Evolutionary conservation across 2,329 filamentous ascomycete genomes (phyloP).

Genomic region (Fusarium secorum): DNA sequence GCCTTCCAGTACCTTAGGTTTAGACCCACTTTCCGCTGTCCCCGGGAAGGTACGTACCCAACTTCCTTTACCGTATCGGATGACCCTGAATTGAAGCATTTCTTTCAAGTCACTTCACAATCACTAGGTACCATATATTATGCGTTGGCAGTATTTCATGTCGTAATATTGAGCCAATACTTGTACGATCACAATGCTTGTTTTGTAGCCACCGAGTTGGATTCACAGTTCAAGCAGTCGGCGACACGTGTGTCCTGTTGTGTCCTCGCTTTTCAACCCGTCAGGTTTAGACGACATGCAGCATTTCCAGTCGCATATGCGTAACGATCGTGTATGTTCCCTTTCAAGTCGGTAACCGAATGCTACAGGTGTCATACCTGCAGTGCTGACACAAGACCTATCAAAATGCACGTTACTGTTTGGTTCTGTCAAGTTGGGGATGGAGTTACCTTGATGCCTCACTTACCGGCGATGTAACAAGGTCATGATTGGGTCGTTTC

Average conservation of each 20-base stretch:
- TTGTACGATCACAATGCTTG: not conserved
- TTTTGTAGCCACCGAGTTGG: not conserved
- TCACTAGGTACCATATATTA: no score
- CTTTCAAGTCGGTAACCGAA: not conserved
- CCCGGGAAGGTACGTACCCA: constrained; percentile 17
- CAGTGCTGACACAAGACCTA: constrained; percentile 11
- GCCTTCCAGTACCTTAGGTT: not conserved
- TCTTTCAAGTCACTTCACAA: not conserved
- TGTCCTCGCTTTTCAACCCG: constrained; percentile 18
- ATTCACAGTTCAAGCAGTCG: constrained; percentile 23
- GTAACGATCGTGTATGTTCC: constrained; percentile 18
- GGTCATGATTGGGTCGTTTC: not conserved
- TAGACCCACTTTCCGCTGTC: constrained; percentile 11
- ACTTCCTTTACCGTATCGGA: not conserved
- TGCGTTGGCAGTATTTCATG: not conserved
- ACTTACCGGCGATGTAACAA: not conserved
- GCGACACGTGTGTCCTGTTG: constrained; percentile 35
- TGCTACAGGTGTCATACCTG: constrained; percentile 21
- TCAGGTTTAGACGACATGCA: not conserved
- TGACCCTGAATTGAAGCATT: not conserved
- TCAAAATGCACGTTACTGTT: constrained; percentile 21
- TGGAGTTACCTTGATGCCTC: constrained; percentile 11
- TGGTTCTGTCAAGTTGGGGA: not conserved
- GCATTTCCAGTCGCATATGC: constrained; percentile 1
- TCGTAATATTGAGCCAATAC: not conserved